Evolutionary conservation across 352 stramenopile species (phyloP), one percentile per base, ranked within the genome.

Genomic region (Phytophthora syringae): DNA sequence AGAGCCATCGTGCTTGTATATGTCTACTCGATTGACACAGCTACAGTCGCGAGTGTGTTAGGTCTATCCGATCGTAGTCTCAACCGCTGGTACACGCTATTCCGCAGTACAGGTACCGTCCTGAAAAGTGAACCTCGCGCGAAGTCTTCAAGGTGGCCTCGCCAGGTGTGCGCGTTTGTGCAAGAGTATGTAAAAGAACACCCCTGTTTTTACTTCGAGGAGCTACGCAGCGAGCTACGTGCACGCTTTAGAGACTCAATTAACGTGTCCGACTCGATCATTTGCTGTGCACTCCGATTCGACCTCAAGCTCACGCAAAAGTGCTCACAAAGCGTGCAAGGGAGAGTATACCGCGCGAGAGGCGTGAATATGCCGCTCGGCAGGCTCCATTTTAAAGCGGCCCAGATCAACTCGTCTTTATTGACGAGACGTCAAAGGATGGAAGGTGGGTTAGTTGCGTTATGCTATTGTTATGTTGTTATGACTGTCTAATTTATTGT

Each of bases 341-440:
- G n/a, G n/a, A n/a, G n/a, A n/a, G 60, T 20, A 32, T 68, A 0
- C 52, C 52, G 5, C 27, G 43, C 2, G 60, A 63, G 20, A 9
- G 60, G 3, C 43, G 30, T n/a, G 40, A 56, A 30, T 64, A 61
- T 15, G 48, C 30, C 7, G 18, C 5, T 7, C 52, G 56, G 12
- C n/a, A 71, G 7, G 1, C 27, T 2, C 67, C 60, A 2, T 70
- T 67, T 22, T 75, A 68, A 27, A 64, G 56, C 28, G 66, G 50
- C 1, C 54, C 66, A 12, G 60, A 67, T 27, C 51, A 70, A n/a
- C n/a, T n/a, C n/a, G n/a, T n/a, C n/a, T n/a, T n/a, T n/a, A n/a
- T n/a, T n/a, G n/a, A n/a, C n/a, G 21, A 65, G 27, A 65, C 65
- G 10, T 58, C 65, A 0, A 70, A 70, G 24, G 60, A 74, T 37